Conservation (phyloP, 2,329 filamentous ascomycete species). For the Cladobotryum protrusum region DNA sequence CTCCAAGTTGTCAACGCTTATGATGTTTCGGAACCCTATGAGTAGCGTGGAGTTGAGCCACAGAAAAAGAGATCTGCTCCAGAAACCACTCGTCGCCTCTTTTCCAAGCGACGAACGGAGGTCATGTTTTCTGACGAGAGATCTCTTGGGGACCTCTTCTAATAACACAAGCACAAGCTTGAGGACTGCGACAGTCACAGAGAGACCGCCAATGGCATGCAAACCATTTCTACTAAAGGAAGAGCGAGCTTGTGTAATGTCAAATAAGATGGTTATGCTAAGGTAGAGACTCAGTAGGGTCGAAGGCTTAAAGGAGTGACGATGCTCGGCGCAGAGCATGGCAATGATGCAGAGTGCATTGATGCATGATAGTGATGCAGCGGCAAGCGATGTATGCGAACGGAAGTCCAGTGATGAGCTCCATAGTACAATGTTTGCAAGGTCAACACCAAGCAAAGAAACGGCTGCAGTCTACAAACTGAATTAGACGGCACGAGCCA, state of each 20-base stretch:
- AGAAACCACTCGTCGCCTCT: constrained; percentile 20
- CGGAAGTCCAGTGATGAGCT: constrained; percentile 9
- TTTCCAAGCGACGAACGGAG: background rate
- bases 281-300: constrained; percentile 34
- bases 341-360: constrained; percentile 18
- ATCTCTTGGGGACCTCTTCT: constrained; percentile 25
- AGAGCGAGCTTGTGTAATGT: constrained; percentile 31
- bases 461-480: constrained; percentile 15
- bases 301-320: constrained; percentile 33
- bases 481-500: background rate
- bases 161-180: constrained; percentile 30
- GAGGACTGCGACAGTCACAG: constrained; percentile 23
- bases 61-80: constrained; percentile 20
- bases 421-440: constrained; percentile 20
- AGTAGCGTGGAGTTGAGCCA: constrained; percentile 25
- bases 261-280: constrained; percentile 34
- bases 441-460: constrained; percentile 22
- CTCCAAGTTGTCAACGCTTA: constrained; percentile 27
- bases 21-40: constrained; percentile 25
- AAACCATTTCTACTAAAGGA: constrained; percentile 8
- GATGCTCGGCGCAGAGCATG: constrained; percentile 27
- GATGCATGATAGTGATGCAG: constrained; percentile 21
- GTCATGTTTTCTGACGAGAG: background rate
- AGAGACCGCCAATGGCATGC: constrained; percentile 21
- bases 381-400: constrained; percentile 19